Base-by-base conservation (phyloP, 2,329 filamentous ascomycete species). In the Aspergillus sp. region DNA sequence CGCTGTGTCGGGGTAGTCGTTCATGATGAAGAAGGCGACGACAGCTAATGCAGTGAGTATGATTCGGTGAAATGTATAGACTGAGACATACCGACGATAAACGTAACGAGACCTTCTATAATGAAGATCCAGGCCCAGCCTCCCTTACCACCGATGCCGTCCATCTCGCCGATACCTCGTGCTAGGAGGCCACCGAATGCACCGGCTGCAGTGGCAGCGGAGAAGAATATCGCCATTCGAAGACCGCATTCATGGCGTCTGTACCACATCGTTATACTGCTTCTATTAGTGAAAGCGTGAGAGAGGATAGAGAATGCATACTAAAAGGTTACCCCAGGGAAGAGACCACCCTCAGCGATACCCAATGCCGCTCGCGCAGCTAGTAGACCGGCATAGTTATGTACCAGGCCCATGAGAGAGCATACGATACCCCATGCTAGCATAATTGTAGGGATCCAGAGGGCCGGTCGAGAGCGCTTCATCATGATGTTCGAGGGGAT, bases 371-470 rank as follows among this genome's bases (percentile, higher is more conserved):
- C 74, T 21, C 81, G 75, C 47, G 78, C 69, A 61, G 72, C 74
- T 64, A 86, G 71, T n/a, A 84, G 79, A 1, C 81, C 80, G 4
- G 68, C 65, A 52, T 78, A 83, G 64, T 75, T 80, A 11, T 76
- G 64, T n/a, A 85, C 80, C 11, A 81, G 64, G n/a, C 83, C 84
- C 71, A 82, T 80, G 24, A 77, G 67, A 0, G 62, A 68, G 55
- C 64, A 67, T n/a, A 69, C 63, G 19, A 64, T 50, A 39, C 66
- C 66, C 72, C 74, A 70, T 55, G 63, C 60, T 41, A 79, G 59
- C 72, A 80, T 82, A 63, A 84, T 80, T 59, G 70, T 74, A 4
- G 81, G 79, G 27, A 85, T 79, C 77, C 80, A 84, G 52, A 82
- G 63, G 3, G 77, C 80, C 3, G 82, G 84, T 6, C 80, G 77